Conservation (phyloP, 2,329 filamentous ascomycete genomes). For the Stenocarpella maydis region DNA sequence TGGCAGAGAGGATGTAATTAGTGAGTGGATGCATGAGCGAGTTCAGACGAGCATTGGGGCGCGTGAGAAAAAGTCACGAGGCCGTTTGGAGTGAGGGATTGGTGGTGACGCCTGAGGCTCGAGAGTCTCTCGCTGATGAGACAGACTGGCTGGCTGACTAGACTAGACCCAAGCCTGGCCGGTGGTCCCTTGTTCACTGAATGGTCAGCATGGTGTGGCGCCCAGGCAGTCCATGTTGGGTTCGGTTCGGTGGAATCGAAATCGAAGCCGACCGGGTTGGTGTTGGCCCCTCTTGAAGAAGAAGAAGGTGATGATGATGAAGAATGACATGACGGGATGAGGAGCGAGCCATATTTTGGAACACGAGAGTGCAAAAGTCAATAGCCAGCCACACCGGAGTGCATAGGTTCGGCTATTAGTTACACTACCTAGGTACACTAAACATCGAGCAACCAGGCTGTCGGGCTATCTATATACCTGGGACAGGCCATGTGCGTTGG, state of each 20-base stretch:
- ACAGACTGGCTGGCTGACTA: constrained; percentile 22
- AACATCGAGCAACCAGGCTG: too few species aligned
- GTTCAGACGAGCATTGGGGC: too few species aligned
- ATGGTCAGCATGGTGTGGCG: background rate
- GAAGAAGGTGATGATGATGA: background rate
- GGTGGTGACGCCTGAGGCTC: constrained; percentile 10
- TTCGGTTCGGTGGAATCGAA: constrained; percentile 8
- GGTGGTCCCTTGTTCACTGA: background rate
- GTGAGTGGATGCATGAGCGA: background rate
- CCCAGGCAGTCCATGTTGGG: background rate
- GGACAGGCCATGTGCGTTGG: constrained; percentile 32
- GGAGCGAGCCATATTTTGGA: background rate
- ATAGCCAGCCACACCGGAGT: background rate
- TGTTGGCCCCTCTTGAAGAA: constrained; percentile 22
- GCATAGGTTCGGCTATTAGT: too few species aligned
- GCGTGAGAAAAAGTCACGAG: background rate
- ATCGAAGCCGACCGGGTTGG: background rate
- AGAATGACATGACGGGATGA: background rate
- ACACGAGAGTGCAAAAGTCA: background rate
- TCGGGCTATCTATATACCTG: constrained; percentile 22
- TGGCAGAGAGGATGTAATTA: background rate
- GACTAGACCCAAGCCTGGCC: constrained; percentile 4
- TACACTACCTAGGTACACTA: too few species aligned
- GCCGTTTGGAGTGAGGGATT: background rate
- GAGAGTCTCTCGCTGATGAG: constrained; percentile 17